Conservation (phyloP, 2,329 filamentous ascomycete species). For the Trichoderma simmonsii region DNA sequence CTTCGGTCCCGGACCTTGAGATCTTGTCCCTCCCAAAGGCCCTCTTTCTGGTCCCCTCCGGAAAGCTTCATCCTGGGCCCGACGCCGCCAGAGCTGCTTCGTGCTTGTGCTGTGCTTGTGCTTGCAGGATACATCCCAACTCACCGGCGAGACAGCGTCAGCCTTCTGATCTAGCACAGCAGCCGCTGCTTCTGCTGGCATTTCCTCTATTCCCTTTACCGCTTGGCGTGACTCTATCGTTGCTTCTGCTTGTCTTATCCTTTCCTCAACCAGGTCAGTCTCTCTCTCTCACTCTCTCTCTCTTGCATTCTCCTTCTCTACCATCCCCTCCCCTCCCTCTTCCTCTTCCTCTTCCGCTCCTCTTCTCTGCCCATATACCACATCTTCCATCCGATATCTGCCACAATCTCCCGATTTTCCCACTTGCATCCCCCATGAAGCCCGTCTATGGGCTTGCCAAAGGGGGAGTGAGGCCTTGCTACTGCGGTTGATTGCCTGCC, state of each 20-base stretch:
- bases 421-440: slow-evolving; percentile 28
- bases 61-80: slow-evolving; percentile 26
- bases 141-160: slow-evolving; percentile 30
- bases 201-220: slow-evolving; percentile 21
- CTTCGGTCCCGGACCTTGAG: slow-evolving; percentile 25
- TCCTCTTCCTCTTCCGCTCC: slow-evolving; percentile 20
- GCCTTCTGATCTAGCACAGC: slow-evolving; percentile 17
- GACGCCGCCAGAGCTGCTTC: slow-evolving; percentile 24
- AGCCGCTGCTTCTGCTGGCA: slow-evolving; percentile 9
- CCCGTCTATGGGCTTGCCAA: slow-evolving; percentile 27
- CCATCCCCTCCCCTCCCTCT: slow-evolving; percentile 20
- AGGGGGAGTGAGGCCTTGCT: slow-evolving; percentile 26
- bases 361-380: slow-evolving; percentile 21
- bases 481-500: slow-evolving; percentile 20
- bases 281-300: slow-evolving; percentile 12
- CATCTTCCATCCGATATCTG: slow-evolving; percentile 21
- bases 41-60: slow-evolving; percentile 23
- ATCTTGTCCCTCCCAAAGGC: slow-evolving; percentile 30
- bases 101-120: slow-evolving; percentile 19
- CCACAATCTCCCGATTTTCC: slow-evolving; percentile 18
- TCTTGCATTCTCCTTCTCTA: slow-evolving; percentile 17
- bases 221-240: slow-evolving; percentile 18
- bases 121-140: slow-evolving; percentile 34
- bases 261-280: slow-evolving; percentile 32
- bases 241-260: slow-evolving; percentile 21